Base-by-base conservation (phyloP, 208 protist species). In the Crithidia sp. region DNA sequence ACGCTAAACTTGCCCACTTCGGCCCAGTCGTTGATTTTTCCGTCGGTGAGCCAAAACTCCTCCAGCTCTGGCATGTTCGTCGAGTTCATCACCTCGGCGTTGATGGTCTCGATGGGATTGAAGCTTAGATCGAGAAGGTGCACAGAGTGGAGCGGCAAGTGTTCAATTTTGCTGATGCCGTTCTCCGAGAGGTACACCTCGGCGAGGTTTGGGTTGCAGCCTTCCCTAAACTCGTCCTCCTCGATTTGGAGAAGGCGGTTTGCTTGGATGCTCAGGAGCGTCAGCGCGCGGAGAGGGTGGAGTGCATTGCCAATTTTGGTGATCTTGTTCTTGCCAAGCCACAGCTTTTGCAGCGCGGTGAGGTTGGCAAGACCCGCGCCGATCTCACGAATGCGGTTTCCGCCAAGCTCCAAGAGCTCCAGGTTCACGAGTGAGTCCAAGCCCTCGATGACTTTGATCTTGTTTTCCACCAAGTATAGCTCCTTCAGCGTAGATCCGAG, bases 271-370 rank as follows among this genome's bases (percentile, higher is more conserved):
- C 89, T 96, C 12, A 96, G 61, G 49, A 86, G 79, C 57, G 82
- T 75, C 37, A 98, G 73, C 9, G 58, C 80, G 16, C 43, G 68
- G 6, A 98, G 74, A 8, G 60, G 80, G 49, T 88, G 79, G 7
- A 97, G 71, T 12, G 83, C 82, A 5, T 68, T 81, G 2, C 93
- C 83, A 52, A 98, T 79, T 47, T 61, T 76, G 10, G 67, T 57
- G 53, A 98, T 97, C 63, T 98, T 98, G 72, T 98, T 98, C 59
- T 96, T 97, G 13, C 95, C 95, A 0, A 98, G 63, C 91, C 94
- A 98, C 52, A 98, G 71, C 52, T 90, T 84, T 57, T 89, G 83
- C 37, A 98, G 70, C 16, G 85, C 88, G 12, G 71, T 71, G 0
- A 97, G 82, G 7, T 83, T 84, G 7, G 79, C 52, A 17, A 98